Evolutionary conservation across 306 rosid genomes (phyloP), one percentile per base, ranked within the genome.

Genomic region (Crataegus laevigata): DNA sequence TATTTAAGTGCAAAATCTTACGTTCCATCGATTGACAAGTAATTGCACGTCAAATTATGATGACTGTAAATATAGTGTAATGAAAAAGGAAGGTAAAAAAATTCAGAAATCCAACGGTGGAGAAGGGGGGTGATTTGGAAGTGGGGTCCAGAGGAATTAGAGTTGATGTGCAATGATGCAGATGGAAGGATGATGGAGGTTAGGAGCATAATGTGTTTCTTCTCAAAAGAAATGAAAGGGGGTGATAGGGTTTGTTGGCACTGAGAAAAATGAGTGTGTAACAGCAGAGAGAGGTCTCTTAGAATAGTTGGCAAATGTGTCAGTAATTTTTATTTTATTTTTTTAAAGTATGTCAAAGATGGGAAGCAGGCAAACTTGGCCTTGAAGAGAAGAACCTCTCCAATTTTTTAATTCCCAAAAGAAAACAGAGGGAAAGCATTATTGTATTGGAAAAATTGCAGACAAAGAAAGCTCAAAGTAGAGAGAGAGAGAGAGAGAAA

Each of bases 231-330:
- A 84, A 87, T 64, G 76, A 72, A 79, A 72, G 78, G 69, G 75
- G 84, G 85, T 86, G 80, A 55, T 87, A 78, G 76, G 85, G 86
- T 86, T 84, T 47, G 90, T 82, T 88, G 90, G 91, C 89, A 87
- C 89, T 77, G 86, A 88, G 91, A 83, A 82, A 79, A 84, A 87
- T 85, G 93, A 90, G 91, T 87, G 96, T 89, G 89, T 78, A 90
- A 90, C 97, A 92, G 91, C 93, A 75, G 77, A 84, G 86, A 84
- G 79, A 80, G 80, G 77, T 82, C 76, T 87, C 87, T 86, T 89
- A 81, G 79, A 82, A 91, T 86, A 84, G 97, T 87, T 85, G 96
- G 97, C 99, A 88, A 85, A 75, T 85, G 96, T 90, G 99, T 92
- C 99, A 85, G 98, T 90, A 75, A 84, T 14, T 4, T 4, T 47